A percentile compares a stretch with the other conserved stretches of the same genome.
These are phyloP conservation scores for Podospora anserina DNA, from an alignment of 495 filamentous ascomycete genomes.

Conservation along the genomic window DNA sequence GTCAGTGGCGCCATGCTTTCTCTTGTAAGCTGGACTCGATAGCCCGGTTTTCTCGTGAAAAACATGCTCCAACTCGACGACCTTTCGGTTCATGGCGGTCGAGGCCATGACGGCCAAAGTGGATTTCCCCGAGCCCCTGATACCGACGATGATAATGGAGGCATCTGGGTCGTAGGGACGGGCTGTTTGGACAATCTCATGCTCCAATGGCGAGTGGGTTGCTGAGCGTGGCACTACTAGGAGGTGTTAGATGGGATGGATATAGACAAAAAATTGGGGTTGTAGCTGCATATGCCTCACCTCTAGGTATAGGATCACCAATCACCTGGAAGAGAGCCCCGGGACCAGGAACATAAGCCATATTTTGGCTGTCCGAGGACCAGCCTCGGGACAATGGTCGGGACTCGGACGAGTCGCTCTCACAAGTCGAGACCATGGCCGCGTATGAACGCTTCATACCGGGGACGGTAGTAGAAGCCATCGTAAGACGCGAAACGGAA, in stretches of 20 bases:
- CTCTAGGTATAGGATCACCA: background rate
- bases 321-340: background rate
- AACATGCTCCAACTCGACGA: conserved; percentile 61
- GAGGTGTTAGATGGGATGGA: background rate
- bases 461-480: conserved; percentile 10
- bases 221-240: conserved; percentile 9
- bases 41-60: conserved; percentile 59
- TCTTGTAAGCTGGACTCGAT: conserved; percentile 58
- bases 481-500: background rate
- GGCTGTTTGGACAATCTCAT: background rate
- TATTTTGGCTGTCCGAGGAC: conserved; percentile 8
- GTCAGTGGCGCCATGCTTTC: conserved; percentile 50
- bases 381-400: conserved; percentile 8
- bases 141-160: conserved; percentile 66
- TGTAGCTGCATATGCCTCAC: background rate
- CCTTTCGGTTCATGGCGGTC: conserved; percentile 56
- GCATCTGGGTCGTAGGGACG: conserved; percentile 52
- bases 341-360: background rate
- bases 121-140: conserved; percentile 67
- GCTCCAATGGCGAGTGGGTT: conserved; percentile 15
- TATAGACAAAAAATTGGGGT: background rate
- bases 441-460: conserved; percentile 31
- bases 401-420: conserved; percentile 5
- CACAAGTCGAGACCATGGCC: conserved; percentile 21
- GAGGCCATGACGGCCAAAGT: conserved; percentile 67